These are phyloP conservation scores for Pythium utonaiense DNA, from an alignment of 352 stramenopile genomes.

Conservation along the genomic window DNA sequence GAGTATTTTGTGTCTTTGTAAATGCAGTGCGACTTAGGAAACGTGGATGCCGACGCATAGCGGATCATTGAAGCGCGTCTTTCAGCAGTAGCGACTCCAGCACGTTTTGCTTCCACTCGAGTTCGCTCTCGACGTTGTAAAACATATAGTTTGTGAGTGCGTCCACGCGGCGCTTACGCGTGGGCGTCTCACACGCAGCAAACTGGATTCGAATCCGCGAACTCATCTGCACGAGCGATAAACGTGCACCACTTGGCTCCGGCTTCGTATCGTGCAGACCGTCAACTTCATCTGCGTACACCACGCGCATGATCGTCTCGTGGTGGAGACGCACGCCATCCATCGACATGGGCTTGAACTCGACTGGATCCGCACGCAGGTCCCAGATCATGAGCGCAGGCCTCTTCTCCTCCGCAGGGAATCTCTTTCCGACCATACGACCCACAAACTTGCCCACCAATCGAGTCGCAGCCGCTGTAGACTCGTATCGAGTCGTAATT, in stretches of 20 bases:
- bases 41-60: no score
- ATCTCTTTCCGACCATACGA: slow-evolving; percentile 5
- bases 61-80: neutral
- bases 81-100: slow-evolving; percentile 16
- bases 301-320: slow-evolving; percentile 9
- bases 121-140: slow-evolving; percentile 13
- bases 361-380: slow-evolving; percentile 11
- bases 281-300: slow-evolving; percentile 5
- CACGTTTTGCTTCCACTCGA: slow-evolving; percentile 18
- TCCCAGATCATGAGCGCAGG: slow-evolving; percentile 10
- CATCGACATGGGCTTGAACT: slow-evolving; percentile 16
- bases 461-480: slow-evolving; percentile 2
- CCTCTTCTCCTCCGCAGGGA: neutral
- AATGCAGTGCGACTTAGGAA: no score
- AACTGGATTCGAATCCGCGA: slow-evolving; percentile 12
- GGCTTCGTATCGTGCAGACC: neutral
- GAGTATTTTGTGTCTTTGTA: no score
- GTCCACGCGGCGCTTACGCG: slow-evolving; percentile 10
- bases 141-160: slow-evolving; percentile 14
- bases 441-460: slow-evolving; percentile 16
- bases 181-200: slow-evolving; percentile 8
- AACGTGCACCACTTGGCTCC: neutral
- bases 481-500: slow-evolving; percentile 14
- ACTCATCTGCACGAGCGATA: slow-evolving; percentile 12
- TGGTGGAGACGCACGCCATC: slow-evolving; percentile 10